Evolutionary conservation across 768 basidiomycete genomes (phyloP).

Genomic region (Boletus reticulatus): DNA sequence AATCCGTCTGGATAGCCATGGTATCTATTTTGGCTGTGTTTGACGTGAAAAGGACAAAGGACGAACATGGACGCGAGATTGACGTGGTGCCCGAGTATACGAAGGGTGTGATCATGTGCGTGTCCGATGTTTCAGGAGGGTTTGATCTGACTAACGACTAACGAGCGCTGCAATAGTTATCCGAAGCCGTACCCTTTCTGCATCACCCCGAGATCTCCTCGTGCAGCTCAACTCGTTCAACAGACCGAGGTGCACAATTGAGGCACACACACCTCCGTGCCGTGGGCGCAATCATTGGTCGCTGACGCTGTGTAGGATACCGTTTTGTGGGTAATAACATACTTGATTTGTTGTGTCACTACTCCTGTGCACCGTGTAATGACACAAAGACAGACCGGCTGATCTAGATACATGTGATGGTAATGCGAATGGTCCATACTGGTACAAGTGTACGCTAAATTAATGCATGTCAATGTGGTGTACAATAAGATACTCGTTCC

Average conservation of each 20-base stretch:
- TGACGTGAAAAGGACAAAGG: slow-evolving; percentile 30
- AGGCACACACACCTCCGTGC: too few species aligned
- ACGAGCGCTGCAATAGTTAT: slow-evolving; percentile 1
- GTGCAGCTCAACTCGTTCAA: slow-evolving; percentile 13
- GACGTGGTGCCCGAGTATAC: slow-evolving; percentile 17
- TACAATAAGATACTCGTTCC: slow-evolving; percentile 15
- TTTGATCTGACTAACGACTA: not conserved
- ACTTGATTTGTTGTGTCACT: too few species aligned
- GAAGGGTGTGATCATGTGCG: slow-evolving; percentile 26
- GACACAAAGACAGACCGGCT: slow-evolving; percentile 19
- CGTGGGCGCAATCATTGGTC: too few species aligned
- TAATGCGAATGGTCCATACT: not conserved
- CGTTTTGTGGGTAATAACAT: too few species aligned
- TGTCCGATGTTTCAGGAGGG: not conserved
- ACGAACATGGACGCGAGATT: slow-evolving; percentile 24
- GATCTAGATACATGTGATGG: slow-evolving; percentile 15
- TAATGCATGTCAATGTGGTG: slow-evolving; percentile 9
- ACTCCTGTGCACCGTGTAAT: too few species aligned
- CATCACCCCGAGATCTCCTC: slow-evolving; percentile 18
- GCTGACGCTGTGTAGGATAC: too few species aligned
- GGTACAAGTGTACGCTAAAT: slow-evolving; percentile 20
- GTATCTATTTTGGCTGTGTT: slow-evolving; percentile 35
- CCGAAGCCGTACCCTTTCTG: slow-evolving; percentile 18
- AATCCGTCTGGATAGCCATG: slow-evolving; percentile 37
- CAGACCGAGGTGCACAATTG: not conserved